Evolutionary conservation across 2,329 filamentous ascomycete genomes (phyloP).

Genomic region (Neopestalotiopsis rosae): DNA sequence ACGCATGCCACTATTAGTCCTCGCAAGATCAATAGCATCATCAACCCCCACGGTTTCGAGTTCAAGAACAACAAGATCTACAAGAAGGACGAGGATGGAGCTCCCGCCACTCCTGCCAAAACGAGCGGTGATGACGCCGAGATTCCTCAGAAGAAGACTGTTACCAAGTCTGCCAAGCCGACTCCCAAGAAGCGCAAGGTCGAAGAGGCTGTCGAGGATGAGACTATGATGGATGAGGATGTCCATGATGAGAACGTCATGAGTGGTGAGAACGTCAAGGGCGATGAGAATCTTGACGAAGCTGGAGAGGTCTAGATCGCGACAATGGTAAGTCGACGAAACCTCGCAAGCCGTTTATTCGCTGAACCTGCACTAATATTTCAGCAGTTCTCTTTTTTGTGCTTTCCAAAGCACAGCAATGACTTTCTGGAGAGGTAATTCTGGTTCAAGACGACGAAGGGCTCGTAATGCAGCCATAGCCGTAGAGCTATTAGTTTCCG

Average conservation of each 20-base stretch:
- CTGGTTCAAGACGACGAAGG: too few relatives aligned
- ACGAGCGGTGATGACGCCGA: not conserved
- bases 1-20: conserved; percentile 1
- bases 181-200: conserved; percentile 14
- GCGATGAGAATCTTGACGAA: not conserved
- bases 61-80: conserved; percentile 18
- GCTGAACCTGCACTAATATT: not conserved
- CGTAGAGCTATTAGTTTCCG: too few relatives aligned
- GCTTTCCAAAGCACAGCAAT: too few relatives aligned
- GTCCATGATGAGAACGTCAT: not conserved
- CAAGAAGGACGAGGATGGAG: conserved; percentile 4
- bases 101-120: not conserved
- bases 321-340: not conserved
- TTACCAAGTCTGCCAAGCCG: not conserved
- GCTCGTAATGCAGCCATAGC: too few relatives aligned
- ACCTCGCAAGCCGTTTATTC: not conserved
- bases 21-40: conserved; percentile 18
- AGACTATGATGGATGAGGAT: not conserved
- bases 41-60: conserved; percentile 17
- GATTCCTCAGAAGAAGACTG: not conserved
- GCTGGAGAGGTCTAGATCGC: not conserved
- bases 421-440: too few relatives aligned
- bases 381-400: not conserved
- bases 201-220: not conserved
- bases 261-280: not conserved